Conservation (phyloP, 2,329 filamentous ascomycete genomes). For the Coniochaeta prunicola region DNA sequence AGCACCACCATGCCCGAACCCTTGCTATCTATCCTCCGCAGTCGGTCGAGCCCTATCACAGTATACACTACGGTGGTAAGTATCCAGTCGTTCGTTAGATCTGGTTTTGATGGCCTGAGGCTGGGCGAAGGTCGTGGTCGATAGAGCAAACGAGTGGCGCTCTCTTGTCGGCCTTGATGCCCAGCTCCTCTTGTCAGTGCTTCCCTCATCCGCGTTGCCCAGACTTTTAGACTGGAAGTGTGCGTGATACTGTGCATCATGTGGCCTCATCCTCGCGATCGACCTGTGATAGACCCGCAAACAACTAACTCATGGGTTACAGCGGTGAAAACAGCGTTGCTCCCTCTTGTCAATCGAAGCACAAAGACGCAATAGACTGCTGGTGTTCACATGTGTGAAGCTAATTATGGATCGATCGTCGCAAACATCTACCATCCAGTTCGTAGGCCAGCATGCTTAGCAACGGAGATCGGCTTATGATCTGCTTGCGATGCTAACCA, state of each 20-base stretch:
- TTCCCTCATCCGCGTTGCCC: background rate
- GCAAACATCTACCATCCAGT: background rate
- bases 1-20: background rate
- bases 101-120: no score
- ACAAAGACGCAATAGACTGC: background rate
- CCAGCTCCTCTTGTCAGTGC: background rate
- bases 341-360: background rate
- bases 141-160: no score
- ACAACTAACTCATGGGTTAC: background rate
- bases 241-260: background rate
- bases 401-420: background rate
- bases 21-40: background rate
- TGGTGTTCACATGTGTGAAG: no score
- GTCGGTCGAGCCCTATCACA: background rate
- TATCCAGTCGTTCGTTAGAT: background rate
- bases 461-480: background rate
- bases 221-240: background rate
- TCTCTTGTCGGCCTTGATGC: background rate
- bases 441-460: background rate
- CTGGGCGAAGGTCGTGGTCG: no score
- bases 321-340: background rate
- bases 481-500: background rate
- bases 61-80: background rate
- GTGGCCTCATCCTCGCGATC: background rate
- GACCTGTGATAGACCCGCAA: background rate